Evolutionary conservation across 2,329 filamentous ascomycete species (phyloP), one percentile per base, ranked within the genome.

Genomic region (Hyphodiscus sp.): DNA sequence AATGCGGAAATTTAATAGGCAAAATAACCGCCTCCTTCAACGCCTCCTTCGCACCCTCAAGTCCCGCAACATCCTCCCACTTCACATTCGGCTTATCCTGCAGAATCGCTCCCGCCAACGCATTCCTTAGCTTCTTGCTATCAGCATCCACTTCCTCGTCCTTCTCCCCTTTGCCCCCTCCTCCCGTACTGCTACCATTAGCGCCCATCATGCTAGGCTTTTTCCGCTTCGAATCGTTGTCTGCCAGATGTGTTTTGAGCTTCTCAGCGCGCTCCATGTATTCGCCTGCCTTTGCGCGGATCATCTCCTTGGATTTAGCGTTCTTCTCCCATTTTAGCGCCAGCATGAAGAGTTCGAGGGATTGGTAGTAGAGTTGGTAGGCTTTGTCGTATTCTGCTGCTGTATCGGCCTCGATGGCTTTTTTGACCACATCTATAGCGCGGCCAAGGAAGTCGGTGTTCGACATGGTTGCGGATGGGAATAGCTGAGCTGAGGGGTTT

Each of bases 281-380:
- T 70, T 96, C 92, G 65, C 80, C 88, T 19, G 91, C 91, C 77
- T 97, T 97, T 64, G 88, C 84, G 63, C 94, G 87, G 71, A 99
- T 96, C 82, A 96, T 95, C 69, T 95, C 91, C 77, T 97, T 97
- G 60, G 90, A 91, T 65, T 91, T 92, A 59, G 88, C 85, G 75
- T 96, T 97, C 81, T 97, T 99, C 76, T 99, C 94, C 92, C 92
- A 99, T 78, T 99, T 99, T 56, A 99, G 80, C 33, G 94, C 94
- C 57, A 97, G 87, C 88, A 99, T 96, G 78, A 97, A 99, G 54
- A 97, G 83, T 74, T 99, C 92, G 64, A 99, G 87, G 49, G 92
- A 86, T 63, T 90, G 86, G 77, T 96, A 96, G 81, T 99, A 99
- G 59, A 87, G 80, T 69, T 96, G 89, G 71, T 97, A 97, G 53